Evolutionary conservation across 345 rosid genomes (phyloP).

Genomic region (Linum usitatissimum): DNA sequence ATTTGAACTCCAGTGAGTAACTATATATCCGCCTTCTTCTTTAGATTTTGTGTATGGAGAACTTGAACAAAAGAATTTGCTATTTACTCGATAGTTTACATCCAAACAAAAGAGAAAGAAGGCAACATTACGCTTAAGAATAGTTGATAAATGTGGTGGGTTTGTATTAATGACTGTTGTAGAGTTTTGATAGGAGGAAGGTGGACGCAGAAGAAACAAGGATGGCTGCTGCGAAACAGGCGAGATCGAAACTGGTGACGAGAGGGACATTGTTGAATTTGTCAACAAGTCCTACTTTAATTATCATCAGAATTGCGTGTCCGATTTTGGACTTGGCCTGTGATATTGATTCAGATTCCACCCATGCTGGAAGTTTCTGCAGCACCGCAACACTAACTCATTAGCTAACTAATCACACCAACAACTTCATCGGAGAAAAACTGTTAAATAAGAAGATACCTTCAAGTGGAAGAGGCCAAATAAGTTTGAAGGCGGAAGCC

Average conservation of each 20-base stretch:
- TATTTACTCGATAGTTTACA: no score
- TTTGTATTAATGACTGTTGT: slow-evolving; percentile 3
- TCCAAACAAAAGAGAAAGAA: no score
- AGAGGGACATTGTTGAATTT: slow-evolving; percentile 47
- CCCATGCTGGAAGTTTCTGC: slow-evolving; percentile 49
- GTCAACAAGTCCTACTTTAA: slow-evolving; percentile 61
- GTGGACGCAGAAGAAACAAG: slow-evolving; percentile 43
- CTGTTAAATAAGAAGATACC: no score
- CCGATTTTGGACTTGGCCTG: slow-evolving; percentile 60
- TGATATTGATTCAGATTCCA: slow-evolving; percentile 37
- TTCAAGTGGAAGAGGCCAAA: slow-evolving; percentile 43
- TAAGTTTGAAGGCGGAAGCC: slow-evolving; percentile 32
- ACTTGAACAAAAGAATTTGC: no score
- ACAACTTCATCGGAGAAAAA: no score
- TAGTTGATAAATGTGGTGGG: no score
- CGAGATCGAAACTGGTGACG: slow-evolving; percentile 45
- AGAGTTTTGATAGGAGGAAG: slow-evolving; percentile 52
- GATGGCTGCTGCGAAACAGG: slow-evolving; percentile 56
- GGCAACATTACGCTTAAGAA: no score
- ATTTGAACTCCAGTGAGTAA: no score
- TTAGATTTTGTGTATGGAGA: no score
- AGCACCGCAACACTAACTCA: no score
- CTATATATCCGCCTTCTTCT: no score
- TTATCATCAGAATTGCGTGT: slow-evolving; percentile 54
- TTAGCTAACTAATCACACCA: no score